These are phyloP conservation scores for Talaromyces stipitatus DNA, from an alignment of 495 filamentous ascomycete genomes.

Conservation along the genomic window DNA sequence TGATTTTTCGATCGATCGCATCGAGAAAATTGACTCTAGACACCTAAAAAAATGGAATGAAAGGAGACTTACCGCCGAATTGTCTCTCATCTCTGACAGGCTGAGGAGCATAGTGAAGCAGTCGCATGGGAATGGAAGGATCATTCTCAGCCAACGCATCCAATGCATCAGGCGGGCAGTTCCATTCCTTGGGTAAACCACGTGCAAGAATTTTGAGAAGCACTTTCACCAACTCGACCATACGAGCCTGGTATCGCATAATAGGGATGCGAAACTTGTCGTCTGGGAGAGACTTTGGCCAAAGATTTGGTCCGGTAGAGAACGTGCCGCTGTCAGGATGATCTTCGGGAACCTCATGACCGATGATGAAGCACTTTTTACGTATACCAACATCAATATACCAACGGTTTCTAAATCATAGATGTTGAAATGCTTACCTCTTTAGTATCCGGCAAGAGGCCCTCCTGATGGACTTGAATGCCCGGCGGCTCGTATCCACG, in stretches of 20 bases:
- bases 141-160: background rate
- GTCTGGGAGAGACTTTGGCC: background rate
- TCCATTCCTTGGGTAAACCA: background rate
- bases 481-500: conserved; percentile 9
- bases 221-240: background rate
- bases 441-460: background rate
- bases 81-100: background rate
- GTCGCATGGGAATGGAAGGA: background rate
- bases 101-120: background rate
- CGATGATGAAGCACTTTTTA: background rate
- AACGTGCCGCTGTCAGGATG: background rate
- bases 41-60: background rate
- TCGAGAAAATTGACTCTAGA: too few species aligned
- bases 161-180: background rate
- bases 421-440: background rate
- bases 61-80: background rate
- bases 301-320: background rate
- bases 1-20: too few species aligned
- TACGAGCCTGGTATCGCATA: background rate
- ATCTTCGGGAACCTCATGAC: background rate
- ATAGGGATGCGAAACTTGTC: background rate
- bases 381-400: too few species aligned
- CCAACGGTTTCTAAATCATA: background rate
- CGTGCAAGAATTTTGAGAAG: background rate
- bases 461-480: background rate